Evolutionary conservation across 257 asterid species (phyloP), one percentile per base, ranked within the genome.

Genomic region (Solanum gandarillasii): DNA sequence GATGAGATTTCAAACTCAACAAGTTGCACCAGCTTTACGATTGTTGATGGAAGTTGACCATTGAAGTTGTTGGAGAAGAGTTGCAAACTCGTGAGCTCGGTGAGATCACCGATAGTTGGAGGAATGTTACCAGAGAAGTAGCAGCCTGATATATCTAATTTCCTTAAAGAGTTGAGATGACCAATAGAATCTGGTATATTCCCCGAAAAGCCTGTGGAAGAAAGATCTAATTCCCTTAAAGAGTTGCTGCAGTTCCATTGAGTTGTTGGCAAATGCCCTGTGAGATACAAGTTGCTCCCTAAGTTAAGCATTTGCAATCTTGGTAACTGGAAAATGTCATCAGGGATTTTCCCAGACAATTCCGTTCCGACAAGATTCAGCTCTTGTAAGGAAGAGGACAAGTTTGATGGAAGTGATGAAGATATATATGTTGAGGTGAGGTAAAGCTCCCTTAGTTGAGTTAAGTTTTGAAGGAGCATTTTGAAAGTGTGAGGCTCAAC

Each of bases 381-480:
- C 12, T 35, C 13, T 74, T 39, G 38, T 5, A 90, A 27, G 18
- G 91, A 89, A 72, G 86, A 52, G 16, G 92, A 85, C 5, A 89
- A 65, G 65, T 90, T 90, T 12, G 35, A 46, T 23, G 90, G 90
- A 23, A 91, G 25, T 32, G 9, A 25, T 14, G 92, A 89, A 76
- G 87, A 39, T 8, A 91, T 89, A 35, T 65, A 35, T 5, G 39
- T 11, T 3, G 43, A 36, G n/a, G 52, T 3, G 16, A 91, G 90
- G 5, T 55, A 21, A 73, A 89, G 81, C 14, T 89, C 86, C 32
- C 62, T 65, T n/a, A 89, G 23, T 34, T 29, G 81, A 23, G 90
- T 87, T 12, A 87, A 62, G 73, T 91, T 91, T 43, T 83, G 91
- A 83, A 91, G 89, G 39, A 91, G 87, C 70, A 88, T 73, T 60